phyloP scores from a whole-genome alignment of 208 protist genomes.

The Kentomonas sorsogonicus region DNA sequence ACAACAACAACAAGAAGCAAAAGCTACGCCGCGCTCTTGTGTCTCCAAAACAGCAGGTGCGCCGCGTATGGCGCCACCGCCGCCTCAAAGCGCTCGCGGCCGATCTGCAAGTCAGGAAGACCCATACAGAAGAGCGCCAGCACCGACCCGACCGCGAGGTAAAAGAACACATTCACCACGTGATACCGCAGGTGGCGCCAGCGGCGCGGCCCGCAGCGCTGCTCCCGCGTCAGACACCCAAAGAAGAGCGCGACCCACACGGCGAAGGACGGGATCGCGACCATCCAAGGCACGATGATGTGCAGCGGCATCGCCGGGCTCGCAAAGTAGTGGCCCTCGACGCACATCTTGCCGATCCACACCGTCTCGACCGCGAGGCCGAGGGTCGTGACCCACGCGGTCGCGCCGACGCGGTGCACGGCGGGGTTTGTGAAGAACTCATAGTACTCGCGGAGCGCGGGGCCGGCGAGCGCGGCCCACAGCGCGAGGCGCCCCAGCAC shows the following conservation, averaged over 20 bases:
- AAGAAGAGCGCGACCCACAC: constrained; percentile 78
- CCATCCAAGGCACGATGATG: constrained; percentile 70
- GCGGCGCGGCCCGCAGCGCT: constrained; percentile 32
- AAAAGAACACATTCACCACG: constrained; percentile 59
- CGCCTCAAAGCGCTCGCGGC: constrained; percentile 46
- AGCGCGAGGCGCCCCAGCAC: constrained; percentile 84
- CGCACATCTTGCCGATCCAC: constrained; percentile 59
- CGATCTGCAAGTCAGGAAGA: constrained; percentile 72
- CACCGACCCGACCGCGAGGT: constrained; percentile 32
- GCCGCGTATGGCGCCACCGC: constrained; percentile 51
- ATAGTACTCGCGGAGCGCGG: constrained; percentile 91
- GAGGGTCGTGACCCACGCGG: constrained; percentile 82
- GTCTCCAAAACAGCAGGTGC: constrained; percentile 59
- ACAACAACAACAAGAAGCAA: too few relatives aligned
- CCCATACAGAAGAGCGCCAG: constrained; percentile 72
- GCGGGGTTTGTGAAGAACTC: constrained; percentile 77
- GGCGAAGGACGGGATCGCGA: constrained; percentile 32
- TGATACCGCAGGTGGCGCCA: constrained; percentile 20
- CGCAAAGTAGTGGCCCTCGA: constrained; percentile 76
- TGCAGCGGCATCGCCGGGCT: constrained; percentile 52
- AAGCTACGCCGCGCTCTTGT: too few relatives aligned
- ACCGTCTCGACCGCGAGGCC: constrained; percentile 70
- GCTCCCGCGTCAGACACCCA: constrained; percentile 34
- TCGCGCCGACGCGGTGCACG: constrained; percentile 84
- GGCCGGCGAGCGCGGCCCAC: constrained; percentile 81